Base-by-base conservation (phyloP, 2,329 filamentous ascomycete genomes). In the Talaromyces marneffei region DNA sequence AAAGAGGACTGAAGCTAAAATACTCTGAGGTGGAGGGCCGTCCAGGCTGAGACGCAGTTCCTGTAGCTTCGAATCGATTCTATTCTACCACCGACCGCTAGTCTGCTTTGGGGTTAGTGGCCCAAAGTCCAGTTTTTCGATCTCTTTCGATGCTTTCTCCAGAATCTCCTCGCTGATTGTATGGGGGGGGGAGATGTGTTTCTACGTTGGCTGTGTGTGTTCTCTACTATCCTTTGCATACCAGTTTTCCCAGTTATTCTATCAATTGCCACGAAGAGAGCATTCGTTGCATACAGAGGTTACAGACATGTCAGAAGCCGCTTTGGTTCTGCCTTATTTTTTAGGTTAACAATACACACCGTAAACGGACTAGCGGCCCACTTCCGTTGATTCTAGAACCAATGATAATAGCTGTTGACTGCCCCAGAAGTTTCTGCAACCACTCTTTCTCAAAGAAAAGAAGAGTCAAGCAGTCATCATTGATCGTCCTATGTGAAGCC, bases 1-100 rank as follows among this genome's bases (percentile, higher is more conserved):
- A 63, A 63, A 63, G 63, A 65, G 65, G 62, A 60, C 64, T 53
- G 53, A 59, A 46, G 58, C 60, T 62, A 63, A 65, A 68, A 68
- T 65, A 64, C 61, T 57, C 57, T 63, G 57, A 42, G 48, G 35
- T 44, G 48, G 57, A 60, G 52, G 57, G 33, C 6, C 18, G 48
- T 27, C 48, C 57, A 40, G 56, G 35, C 60, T 25, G 33, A 46
- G 55, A 23, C 18, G 37, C 48, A 31, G 50, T 62, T 62, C 60
- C 60, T 54, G 60, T 62, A 62, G 60, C 60, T 62, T 62, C 60
- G 60, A 62, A 59, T 57, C 60, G 60, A 62, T 62, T 62, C 60
- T 62, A 62, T 62, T 57, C 60, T 62, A 62, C 48, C 20, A 46
- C 18, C 33, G 16, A 44, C 44, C 54, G 54, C 60, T 61, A 59